Evolutionary conservation across 805 yeast genomes (phyloP).

Genomic region (Hanseniaspora meyeri): DNA sequence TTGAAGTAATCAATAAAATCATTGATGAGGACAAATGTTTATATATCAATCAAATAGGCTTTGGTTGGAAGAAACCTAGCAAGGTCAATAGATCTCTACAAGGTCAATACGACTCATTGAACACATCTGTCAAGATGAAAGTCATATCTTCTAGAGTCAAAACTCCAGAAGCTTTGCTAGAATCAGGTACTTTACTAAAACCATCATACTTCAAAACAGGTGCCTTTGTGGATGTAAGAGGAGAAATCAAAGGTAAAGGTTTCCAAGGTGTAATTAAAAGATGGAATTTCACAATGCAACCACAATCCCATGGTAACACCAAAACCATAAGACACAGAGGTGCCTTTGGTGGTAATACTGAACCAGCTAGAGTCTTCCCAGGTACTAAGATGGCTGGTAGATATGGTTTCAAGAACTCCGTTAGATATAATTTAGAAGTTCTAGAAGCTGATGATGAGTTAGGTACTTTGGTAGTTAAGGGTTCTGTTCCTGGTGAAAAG

Average conservation of each 20-base stretch:
- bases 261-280: constrained; percentile 97
- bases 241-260: constrained; percentile 85
- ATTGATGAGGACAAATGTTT: constrained; percentile 67
- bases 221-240: constrained; percentile 69
- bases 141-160: constrained; percentile 72
- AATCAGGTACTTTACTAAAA: constrained; percentile 61
- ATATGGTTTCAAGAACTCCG: constrained; percentile 69
- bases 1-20: constrained; percentile 69
- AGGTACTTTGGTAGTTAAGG: constrained; percentile 74
- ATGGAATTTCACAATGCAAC: constrained; percentile 76
- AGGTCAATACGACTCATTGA: constrained; percentile 66
- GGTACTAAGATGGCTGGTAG: constrained; percentile 98
- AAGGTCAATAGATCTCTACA: constrained; percentile 54
- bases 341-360: constrained; percentile 89
- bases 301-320: constrained; percentile 93
- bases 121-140: constrained; percentile 69
- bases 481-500: constrained; percentile 82
- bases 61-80: constrained; percentile 51
- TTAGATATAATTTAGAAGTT: constrained; percentile 64
- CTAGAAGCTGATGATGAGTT: constrained; percentile 68
- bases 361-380: constrained; percentile 91
- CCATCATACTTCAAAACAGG: constrained; percentile 81
- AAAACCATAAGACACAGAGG: constrained; percentile 90
- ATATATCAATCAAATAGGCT: constrained; percentile 77
- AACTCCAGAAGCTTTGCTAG: constrained; percentile 50